These are phyloP conservation scores for Paecilomyces variotii DNA, from an alignment of 2,329 filamentous ascomycete species.

Conservation along the genomic window DNA sequence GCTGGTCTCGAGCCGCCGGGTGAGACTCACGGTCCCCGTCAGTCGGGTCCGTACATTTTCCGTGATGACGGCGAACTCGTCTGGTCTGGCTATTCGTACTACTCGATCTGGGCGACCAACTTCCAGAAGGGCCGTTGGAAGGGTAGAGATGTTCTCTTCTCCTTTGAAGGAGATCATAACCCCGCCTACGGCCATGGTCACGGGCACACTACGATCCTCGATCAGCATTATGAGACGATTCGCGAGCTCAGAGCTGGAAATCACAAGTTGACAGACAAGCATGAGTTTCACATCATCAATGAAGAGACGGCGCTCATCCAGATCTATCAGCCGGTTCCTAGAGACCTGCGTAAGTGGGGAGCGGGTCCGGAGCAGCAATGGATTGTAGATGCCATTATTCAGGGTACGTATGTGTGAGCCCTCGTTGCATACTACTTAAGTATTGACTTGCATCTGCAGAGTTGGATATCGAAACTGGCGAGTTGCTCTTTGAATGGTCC, in stretches of 20 bases:
- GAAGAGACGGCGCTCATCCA: conserved; percentile 48
- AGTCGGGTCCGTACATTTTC: conserved; percentile 50
- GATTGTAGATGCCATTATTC: conserved; percentile 49
- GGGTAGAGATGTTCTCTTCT: conserved; percentile 46
- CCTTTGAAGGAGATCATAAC: conserved; percentile 48
- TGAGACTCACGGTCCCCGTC: conserved; percentile 35
- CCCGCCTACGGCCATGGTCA: conserved; percentile 46
- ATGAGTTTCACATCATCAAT: conserved; percentile 49
- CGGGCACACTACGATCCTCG: conserved; percentile 46
- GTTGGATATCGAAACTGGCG: conserved; percentile 45
- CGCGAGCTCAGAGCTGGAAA: conserved; percentile 42
- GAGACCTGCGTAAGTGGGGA: conserved; percentile 40
- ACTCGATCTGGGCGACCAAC: conserved; percentile 46
- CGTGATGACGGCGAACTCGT: conserved; percentile 47
- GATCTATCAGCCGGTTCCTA: conserved; percentile 45
- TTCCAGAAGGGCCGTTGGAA: conserved; percentile 43
- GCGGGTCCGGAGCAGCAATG: conserved; percentile 44
- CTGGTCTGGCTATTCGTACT: conserved; percentile 50
- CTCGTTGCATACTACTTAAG: too few species aligned
- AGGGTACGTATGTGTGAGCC: conserved; percentile 31
- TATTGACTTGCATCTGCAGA: conserved; percentile 11
- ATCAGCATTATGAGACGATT: conserved; percentile 49
- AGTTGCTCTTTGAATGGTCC: conserved; percentile 52
- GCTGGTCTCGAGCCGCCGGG: background rate
- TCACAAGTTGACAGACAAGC: conserved; percentile 45